Base-by-base conservation (phyloP, 2,329 filamentous ascomycete genomes). In the Aspergillus calidoustus region DNA sequence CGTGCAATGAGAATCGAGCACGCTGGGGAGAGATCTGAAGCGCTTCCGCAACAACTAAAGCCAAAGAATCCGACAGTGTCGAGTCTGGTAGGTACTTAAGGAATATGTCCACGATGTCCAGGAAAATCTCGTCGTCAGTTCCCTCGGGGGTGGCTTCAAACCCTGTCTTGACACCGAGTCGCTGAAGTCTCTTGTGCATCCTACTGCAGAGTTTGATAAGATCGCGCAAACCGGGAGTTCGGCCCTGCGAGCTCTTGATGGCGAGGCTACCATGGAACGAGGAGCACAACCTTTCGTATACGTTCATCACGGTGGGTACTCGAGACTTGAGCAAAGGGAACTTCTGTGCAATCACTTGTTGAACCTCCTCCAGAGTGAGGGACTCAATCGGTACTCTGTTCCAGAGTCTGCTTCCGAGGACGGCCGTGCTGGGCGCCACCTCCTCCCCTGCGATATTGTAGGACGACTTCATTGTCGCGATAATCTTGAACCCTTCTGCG, bases 51-150 rank as follows among this genome's bases (percentile, higher is more conserved):
- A 98, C 92, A 49, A 85, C 86, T 52, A 84, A 81, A 48, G 90
- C 86, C 47, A 78, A 69, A 22, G 68, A 67, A 17, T 71, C 70
- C 55, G 88, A 87, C 31, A 88, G 80, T 13, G 85, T 82, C 31
- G 84, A 83, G 60, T 89, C 89, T 9, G 90, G 89, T 50, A 95
- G 82, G 72, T 90, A 92, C 57, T 91, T 91, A 47, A 92, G 89
- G 75, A 99, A 98, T 72, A 93, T 96, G 76, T 99, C 95, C 56
- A 95, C 84, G 0, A 93, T 91, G 73, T 99, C 95, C 80, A 97
- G 86, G 71, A 97, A 97, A 77, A 98, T 96, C 69, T 90, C 88
- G 71, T 97, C 90, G 66, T 87, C 83, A 0, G 86, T 86, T 1
- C 85, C 85, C 69, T 94, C 91, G n/a, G 83, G 87, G 23, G 93